Base-by-base conservation (phyloP, 164 flowering plant species). In the Litsea cubeba region DNA sequence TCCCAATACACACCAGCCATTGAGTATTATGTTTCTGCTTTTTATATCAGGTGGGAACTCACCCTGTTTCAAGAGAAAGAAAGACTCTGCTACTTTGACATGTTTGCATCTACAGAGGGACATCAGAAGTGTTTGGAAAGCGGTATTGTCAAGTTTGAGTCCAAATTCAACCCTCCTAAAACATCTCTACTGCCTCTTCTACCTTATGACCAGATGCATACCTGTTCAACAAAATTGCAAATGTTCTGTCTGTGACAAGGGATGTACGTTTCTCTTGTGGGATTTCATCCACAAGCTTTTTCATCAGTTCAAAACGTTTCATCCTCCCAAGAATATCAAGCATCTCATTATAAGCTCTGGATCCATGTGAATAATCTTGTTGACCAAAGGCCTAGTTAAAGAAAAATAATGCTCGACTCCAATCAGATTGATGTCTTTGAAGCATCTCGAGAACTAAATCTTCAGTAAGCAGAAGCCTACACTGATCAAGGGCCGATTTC, bases 1-100 rank as follows among this genome's bases (percentile, higher is more conserved):
- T 32, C 95, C 92, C 77, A 81, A 49, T 67, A 91, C 89, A 75
- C 98, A 89, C 98, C 98, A 93, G 49, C 99, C 99, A 76, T 93
- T 89, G 3, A 93, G 90, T 65, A 93, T 83, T 50, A 95, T 86
- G 40, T 95, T 95, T 84, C 81, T 72, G 0, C 89, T 80, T 84
- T 87, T 95, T 65, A 89, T 88, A 69, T 88, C 87, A 26, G 68
- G 75, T 2, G 76, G 74, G 76, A 88, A 90, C 83, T 88, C 90
- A 1, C 71, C 72, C 74, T 71, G 68, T 84, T 82, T 83, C 11
- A 80, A 77, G 20, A 76, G 78, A 69, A 90, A 89, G 78, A 50
- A n/a, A n/a, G 86, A 83, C 75, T 93, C 99, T 0, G 28, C 28
- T 22, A 68, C 81, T 70, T 93, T 95, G 0, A 93, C 99, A 74